Conservation (phyloP, 176 grass and related monocot species). For the Rhipidocladum racemiflorum region DNA sequence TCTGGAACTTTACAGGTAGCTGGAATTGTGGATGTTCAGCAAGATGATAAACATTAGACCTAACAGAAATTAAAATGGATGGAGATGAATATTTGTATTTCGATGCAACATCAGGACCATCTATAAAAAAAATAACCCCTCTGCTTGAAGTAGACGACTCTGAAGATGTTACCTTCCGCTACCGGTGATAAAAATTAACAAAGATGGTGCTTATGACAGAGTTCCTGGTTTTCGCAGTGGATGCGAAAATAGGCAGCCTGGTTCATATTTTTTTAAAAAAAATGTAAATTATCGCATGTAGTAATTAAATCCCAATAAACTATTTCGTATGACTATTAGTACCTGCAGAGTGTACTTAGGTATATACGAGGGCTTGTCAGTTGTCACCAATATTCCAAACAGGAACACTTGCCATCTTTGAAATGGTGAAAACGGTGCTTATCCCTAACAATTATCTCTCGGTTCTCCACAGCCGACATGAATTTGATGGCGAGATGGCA, state of each 20-base stretch:
- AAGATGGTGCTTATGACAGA: neutral
- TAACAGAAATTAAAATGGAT: neutral
- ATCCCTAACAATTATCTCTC: slow-evolving; percentile 64
- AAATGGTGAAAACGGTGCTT: slow-evolving; percentile 70
- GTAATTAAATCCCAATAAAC: neutral
- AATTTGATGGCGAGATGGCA: slow-evolving; percentile 73
- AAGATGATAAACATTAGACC: neutral
- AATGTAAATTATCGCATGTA: neutral
- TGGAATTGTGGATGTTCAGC: neutral
- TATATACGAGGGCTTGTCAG: slow-evolving; percentile 14
- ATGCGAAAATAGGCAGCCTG: neutral
- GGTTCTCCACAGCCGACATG: slow-evolving; percentile 48
- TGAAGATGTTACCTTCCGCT: neutral
- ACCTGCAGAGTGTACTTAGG: neutral
- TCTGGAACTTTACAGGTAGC: neutral
- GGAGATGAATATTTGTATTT: neutral
- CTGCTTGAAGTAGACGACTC: neutral
- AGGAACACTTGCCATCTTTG: slow-evolving; percentile 56
- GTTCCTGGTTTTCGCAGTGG: neutral
- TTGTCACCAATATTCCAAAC: slow-evolving; percentile 57
- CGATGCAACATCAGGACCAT: neutral
- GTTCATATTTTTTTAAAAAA: neutral
- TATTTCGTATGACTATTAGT: neutral
- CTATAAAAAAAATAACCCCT: neutral
- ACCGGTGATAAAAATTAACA: neutral